Evolutionary conservation across 2,329 filamentous ascomycete genomes (phyloP), one percentile per base, ranked within the genome.

Genomic region (Talaromyces sp.): DNA sequence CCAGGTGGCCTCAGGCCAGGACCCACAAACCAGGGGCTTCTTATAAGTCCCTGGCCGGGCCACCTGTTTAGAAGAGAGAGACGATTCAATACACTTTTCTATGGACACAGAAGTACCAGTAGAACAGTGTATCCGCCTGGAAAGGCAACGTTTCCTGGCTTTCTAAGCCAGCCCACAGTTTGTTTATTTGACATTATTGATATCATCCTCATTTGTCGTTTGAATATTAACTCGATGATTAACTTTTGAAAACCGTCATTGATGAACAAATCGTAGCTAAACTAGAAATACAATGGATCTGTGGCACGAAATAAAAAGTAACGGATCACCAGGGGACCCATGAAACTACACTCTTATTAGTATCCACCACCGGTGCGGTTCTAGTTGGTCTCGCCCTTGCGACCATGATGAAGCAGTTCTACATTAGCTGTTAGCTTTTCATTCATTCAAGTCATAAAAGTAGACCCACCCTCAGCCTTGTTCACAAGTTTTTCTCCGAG

Each of bases 391-490:
- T 59, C 42, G 32, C 51, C 19, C 3, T 52, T 44, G 25, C 59
- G 56, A 33, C 58, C 55, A n/a, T 19, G 28, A 27, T 59, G 56
- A 4, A 62, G 33, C 2, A 62, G 42, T 27, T 27, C 60, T 62
- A 33, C 28, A 19, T 17, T 10, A n/a, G 7, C 17, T n/a, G 17
- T 53, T 30, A 53, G 49, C 15, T 32, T n/a, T 10, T 10, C 17
- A 19, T 17, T n/a, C 2, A 19, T 15, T 36, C n/a, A 17, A 11
- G 8, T 4, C 19, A 11, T 25, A n/a, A 15, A 22, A 60, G 22
- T 4, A 19, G 25, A 36, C 55, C 17, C 59, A 62, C 60, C 56
- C 28, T 59, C 60, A 5, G 60, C 60, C 42, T 58, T 62, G 9
- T 55, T 28, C n/a, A 39, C 39, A n/a, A 62, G 9, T 44, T 57